Evolutionary conservation across 1,284 basidiomycete species (phyloP).

Genomic region (Leccinum variabile): DNA sequence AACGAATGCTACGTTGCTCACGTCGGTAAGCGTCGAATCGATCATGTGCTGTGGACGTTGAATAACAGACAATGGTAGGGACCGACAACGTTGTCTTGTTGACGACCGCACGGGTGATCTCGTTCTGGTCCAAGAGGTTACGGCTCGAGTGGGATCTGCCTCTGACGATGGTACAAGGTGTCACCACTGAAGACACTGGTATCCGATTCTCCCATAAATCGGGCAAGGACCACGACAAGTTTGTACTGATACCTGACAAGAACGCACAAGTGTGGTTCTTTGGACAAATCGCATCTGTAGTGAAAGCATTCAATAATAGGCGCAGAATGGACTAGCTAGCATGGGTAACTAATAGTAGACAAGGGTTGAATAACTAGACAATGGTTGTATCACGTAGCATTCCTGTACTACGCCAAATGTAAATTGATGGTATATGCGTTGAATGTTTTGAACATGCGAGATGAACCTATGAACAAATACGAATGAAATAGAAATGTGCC

Average conservation of each 20-base stretch:
- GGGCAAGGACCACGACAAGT: constrained; percentile 71
- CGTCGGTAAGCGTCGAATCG: constrained; percentile 55
- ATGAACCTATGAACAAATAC: constrained; percentile 27
- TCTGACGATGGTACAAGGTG: constrained; percentile 83
- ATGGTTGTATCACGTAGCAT: constrained; percentile 25
- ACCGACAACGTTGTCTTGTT: constrained; percentile 85
- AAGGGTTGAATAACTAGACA: constrained; percentile 13
- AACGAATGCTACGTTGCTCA: constrained; percentile 91
- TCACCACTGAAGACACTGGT: constrained; percentile 87
- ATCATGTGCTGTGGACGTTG: constrained; percentile 12
- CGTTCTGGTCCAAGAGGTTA: constrained; percentile 85
- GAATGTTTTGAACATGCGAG: constrained; percentile 24
- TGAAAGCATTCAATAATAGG: constrained; percentile 70
- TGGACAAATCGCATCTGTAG: constrained; percentile 67
- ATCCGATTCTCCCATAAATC: constrained; percentile 82
- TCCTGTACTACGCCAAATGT: constrained; percentile 21
- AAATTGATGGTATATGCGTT: constrained; percentile 29
- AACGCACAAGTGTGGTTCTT: constrained; percentile 78
- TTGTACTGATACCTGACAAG: constrained; percentile 75
- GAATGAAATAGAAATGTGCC: constrained; percentile 20
- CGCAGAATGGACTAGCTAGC: constrained; percentile 60
- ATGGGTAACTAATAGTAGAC: constrained; percentile 19
- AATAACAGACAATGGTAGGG: constrained; percentile 64
- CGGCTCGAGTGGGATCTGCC: constrained; percentile 92
- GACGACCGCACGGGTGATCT: constrained; percentile 77